Conservation (phyloP, 495 filamentous ascomycete genomes). For the Tricharina praecox region DNA sequence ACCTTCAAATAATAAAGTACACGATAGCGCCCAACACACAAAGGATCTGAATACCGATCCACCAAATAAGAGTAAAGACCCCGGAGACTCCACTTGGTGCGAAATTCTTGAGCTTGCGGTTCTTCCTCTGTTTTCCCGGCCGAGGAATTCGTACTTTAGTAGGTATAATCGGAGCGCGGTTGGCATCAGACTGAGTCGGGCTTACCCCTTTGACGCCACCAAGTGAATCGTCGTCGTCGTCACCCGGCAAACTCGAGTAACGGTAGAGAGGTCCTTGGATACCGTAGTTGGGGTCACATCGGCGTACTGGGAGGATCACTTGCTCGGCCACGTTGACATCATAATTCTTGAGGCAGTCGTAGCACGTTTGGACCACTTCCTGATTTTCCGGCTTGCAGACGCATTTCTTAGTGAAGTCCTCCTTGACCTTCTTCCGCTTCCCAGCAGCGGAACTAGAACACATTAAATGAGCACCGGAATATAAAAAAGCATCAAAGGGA, state of each 20-base stretch:
- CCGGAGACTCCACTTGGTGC: background rate
- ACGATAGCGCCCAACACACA: background rate
- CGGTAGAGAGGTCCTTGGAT: slow-evolving; percentile 1
- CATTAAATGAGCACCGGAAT: too few relatives aligned
- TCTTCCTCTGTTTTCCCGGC: background rate
- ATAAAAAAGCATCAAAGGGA: too few relatives aligned
- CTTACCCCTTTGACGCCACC: background rate
- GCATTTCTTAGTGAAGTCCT: slow-evolving; percentile 1
- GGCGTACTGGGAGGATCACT: background rate
- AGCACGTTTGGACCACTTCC: background rate
- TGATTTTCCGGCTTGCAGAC: slow-evolving; percentile 1
- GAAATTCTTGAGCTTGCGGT: background rate
- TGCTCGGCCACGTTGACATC: background rate
- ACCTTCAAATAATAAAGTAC: background rate
- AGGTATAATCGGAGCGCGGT: background rate
- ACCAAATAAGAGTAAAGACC: background rate
- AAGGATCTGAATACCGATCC: background rate
- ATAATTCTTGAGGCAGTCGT: slow-evolving; percentile 1
- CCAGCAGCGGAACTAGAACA: background rate
- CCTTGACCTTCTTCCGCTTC: slow-evolving; percentile 1
- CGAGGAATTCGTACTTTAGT: background rate
- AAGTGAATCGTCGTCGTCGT: background rate
- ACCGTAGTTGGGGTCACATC: slow-evolving; percentile 4
- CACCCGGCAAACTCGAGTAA: background rate
- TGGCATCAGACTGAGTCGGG: background rate